Evolutionary conservation across 805 yeast genomes (phyloP).

Genomic region (Metschnikowia cerradonensis): DNA sequence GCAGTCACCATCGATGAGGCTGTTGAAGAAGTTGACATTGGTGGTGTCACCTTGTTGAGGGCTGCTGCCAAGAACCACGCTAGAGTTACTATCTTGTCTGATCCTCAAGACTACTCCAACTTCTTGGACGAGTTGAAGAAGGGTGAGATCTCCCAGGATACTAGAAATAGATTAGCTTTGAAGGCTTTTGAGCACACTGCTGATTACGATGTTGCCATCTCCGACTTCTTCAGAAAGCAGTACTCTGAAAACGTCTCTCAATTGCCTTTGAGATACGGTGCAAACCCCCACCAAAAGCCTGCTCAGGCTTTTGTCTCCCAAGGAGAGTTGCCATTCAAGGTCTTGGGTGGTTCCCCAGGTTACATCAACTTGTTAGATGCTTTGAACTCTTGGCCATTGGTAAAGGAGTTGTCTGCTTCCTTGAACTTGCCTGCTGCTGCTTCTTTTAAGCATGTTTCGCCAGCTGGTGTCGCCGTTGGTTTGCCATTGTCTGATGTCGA

Average conservation of each 20-base stretch:
- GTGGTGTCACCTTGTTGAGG: conserved; percentile 92
- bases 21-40: conserved; percentile 97
- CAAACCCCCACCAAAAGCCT: conserved; percentile 98
- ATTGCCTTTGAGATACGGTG: conserved; percentile 95
- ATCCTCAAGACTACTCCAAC: conserved; percentile 87
- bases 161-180: conserved; percentile 82
- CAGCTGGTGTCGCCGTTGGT: conserved; percentile 99
- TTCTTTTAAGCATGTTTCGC: conserved; percentile 96
- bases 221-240: conserved; percentile 96
- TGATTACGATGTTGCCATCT: conserved; percentile 90
- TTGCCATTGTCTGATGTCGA: conserved; percentile 86
- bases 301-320: conserved; percentile 91
- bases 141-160: conserved; percentile 67
- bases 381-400: conserved; percentile 97
- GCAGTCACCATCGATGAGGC: conserved; percentile 97
- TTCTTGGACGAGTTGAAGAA: conserved; percentile 76
- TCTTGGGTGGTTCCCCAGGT: conserved; percentile 92
- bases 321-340: conserved; percentile 92
- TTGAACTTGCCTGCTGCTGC: conserved; percentile 98
- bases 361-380: conserved; percentile 96
- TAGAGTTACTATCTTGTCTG: conserved; percentile 92
- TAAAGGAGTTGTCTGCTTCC: conserved; percentile 91
- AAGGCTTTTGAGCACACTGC: conserved; percentile 99
- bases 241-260: conserved; percentile 87
- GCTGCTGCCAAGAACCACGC: conserved; percentile 99